Percentiles rank a stretch among this genome's conserved stretches.
phyloP scores from a whole-genome alignment of 129 eudicot species.

The Flaveria bidentis region DNA sequence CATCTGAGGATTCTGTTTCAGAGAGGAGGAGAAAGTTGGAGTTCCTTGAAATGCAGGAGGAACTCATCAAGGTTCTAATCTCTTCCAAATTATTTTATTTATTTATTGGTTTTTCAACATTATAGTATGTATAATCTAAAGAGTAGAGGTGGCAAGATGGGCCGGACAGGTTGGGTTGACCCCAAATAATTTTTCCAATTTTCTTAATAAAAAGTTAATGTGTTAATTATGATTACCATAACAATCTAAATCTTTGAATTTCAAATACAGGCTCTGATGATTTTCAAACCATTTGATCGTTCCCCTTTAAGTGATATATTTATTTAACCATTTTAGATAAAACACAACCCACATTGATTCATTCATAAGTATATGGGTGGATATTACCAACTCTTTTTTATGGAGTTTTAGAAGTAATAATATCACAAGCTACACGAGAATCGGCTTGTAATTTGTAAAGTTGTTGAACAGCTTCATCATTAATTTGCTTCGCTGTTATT shows the following conservation, averaged over 20 bases:
- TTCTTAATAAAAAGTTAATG: background rate
- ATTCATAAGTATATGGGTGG: slow-evolving; percentile 5
- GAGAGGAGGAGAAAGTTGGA: slow-evolving; percentile 94
- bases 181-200: background rate
- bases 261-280: background rate
- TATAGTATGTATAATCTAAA: background rate
- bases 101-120: background rate
- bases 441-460: background rate
- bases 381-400: background rate
- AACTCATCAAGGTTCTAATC: slow-evolving; percentile 79
- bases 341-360: background rate
- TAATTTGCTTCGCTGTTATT: slow-evolving; percentile 17
- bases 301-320: background rate
- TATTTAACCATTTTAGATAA: background rate
- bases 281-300: background rate
- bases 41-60: slow-evolving; percentile 97
- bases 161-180: background rate
- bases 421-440: background rate
- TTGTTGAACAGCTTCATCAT: background rate
- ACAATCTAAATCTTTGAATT: background rate
- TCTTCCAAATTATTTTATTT: background rate
- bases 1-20: slow-evolving; percentile 91
- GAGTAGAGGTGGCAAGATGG: slow-evolving; percentile 10
- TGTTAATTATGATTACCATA: background rate
- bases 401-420: background rate